These are phyloP conservation scores for Alloteropsis semialata DNA, from an alignment of 176 grass and related monocot genomes.

Conservation along the genomic window DNA sequence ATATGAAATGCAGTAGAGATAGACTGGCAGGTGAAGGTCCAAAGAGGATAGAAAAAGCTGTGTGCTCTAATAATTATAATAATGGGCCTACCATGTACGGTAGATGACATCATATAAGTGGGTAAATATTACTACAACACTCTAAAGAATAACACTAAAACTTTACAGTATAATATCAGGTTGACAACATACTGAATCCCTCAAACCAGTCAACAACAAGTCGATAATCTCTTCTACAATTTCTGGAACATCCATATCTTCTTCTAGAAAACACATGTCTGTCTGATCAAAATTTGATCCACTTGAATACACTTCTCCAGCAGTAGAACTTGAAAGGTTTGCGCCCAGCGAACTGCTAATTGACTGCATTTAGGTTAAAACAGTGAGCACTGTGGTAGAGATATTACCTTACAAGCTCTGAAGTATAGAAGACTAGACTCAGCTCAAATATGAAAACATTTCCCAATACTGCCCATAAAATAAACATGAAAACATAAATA, in stretches of 20 bases:
- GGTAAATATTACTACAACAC: neutral
- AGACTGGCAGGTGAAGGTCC: neutral
- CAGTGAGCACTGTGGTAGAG: slow-evolving; percentile 24
- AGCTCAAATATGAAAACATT: slow-evolving; percentile 10
- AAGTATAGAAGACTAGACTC: neutral
- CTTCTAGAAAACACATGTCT: slow-evolving; percentile 40
- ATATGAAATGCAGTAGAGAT: neutral
- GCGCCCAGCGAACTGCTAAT: slow-evolving; percentile 66
- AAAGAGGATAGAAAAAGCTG: too few relatives aligned
- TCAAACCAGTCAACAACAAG: slow-evolving; percentile 79
- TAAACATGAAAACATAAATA: slow-evolving; percentile 20
- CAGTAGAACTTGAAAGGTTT: slow-evolving; percentile 58
- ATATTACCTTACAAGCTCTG: neutral
- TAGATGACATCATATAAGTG: neutral
- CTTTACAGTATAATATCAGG: slow-evolving; percentile 22
- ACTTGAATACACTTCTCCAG: slow-evolving; percentile 39
- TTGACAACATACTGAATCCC: slow-evolving; percentile 80
- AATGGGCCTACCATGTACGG: neutral
- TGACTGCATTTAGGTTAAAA: slow-evolving; percentile 51
- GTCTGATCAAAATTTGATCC: slow-evolving; percentile 40
- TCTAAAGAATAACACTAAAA: neutral
- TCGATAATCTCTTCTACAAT: slow-evolving; percentile 85
- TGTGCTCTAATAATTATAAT: too few relatives aligned
- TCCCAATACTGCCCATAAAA: slow-evolving; percentile 14
- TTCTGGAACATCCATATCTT: slow-evolving; percentile 97